phyloP scores from a whole-genome alignment of 192 early-diverging fungal species.

The Glomus cerebriforme region DNA sequence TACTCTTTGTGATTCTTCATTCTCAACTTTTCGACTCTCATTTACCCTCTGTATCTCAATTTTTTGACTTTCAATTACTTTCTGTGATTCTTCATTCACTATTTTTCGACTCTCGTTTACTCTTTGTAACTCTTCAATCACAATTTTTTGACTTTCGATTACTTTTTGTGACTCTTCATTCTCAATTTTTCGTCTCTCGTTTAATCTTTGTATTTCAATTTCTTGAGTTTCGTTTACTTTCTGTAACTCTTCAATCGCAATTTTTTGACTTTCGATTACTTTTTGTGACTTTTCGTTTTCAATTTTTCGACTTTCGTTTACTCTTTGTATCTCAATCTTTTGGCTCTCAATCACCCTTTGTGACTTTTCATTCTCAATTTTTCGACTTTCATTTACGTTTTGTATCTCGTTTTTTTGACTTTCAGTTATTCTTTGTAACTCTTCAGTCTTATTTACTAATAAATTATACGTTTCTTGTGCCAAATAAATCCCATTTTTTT shows the following conservation, averaged over 20 bases:
- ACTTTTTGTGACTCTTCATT: constrained; percentile 49
- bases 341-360: constrained; percentile 35
- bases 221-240: not conserved
- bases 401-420: constrained; percentile 41
- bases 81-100: too few species aligned
- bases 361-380: too few species aligned
- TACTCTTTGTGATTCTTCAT: constrained; percentile 40
- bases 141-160: constrained; percentile 6
- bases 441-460: constrained; percentile 52
- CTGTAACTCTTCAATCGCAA: too few species aligned
- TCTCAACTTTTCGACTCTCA: too few species aligned
- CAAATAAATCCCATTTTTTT: constrained; percentile 83
- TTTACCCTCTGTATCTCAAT: constrained; percentile 36
- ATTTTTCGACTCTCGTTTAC: constrained; percentile 21
- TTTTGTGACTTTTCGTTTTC: constrained; percentile 37
- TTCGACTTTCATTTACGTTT: constrained; percentile 34
- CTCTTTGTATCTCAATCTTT: constrained; percentile 50
- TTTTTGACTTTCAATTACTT: constrained; percentile 42
- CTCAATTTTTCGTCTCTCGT: not conserved
- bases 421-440: constrained; percentile 47
- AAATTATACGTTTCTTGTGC: constrained; percentile 63
- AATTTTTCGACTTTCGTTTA: constrained; percentile 42
- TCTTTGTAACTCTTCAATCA: constrained; percentile 49
- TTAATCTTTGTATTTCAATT: constrained; percentile 46
- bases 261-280: constrained; percentile 31